Evolutionary conservation across 306 rosid genomes (phyloP).

Genomic region (Morella rubra): DNA sequence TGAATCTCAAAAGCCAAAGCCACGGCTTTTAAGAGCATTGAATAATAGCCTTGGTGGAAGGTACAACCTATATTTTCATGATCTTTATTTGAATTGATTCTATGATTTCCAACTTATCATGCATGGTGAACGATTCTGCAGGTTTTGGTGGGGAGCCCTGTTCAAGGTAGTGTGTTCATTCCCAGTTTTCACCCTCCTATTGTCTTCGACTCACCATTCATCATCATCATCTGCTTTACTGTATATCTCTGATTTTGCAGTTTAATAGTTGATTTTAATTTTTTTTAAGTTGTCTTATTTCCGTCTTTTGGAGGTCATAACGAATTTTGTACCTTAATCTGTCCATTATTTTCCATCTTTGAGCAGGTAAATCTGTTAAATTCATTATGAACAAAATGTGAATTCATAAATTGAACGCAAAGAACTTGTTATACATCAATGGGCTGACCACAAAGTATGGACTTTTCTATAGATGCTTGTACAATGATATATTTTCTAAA

Average conservation of each 20-base stretch:
- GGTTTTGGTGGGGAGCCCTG: conserved; percentile 90
- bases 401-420: neutral
- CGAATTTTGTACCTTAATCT: neutral
- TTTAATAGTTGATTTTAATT: no score
- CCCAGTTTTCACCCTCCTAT: neutral
- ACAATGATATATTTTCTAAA: neutral
- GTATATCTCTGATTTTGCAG: neutral
- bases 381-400: neutral
- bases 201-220: neutral
- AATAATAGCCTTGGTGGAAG: conserved; percentile 81
- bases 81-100: conserved; percentile 19
- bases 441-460: neutral
- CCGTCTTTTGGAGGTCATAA: neutral
- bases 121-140: conserved; percentile 25
- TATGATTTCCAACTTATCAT: neutral
- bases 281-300: neutral
- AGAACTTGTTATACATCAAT: neutral
- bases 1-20: conserved; percentile 67
- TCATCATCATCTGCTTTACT: neutral
- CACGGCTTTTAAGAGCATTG: conserved; percentile 77
- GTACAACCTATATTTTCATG: conserved; percentile 31
- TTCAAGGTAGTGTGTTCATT: conserved; percentile 55
- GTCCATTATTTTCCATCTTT: neutral
- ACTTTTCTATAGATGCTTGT: neutral
- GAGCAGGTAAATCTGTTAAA: neutral